Conservation (phyloP, 2,329 filamentous ascomycete species). For the Penicillium sp. region DNA sequence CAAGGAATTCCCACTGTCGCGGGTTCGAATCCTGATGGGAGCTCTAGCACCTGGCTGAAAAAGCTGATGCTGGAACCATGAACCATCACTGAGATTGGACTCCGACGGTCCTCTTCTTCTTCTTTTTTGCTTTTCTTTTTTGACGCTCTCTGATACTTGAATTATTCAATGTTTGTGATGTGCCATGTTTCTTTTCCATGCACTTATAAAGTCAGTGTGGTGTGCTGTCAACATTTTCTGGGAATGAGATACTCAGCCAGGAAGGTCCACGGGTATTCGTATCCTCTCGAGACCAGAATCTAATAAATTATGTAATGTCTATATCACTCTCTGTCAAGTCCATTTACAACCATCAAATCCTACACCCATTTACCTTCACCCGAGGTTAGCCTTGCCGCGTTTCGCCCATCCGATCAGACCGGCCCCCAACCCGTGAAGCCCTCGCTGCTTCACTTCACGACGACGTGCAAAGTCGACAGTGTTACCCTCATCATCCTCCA, state of each 20-base stretch:
- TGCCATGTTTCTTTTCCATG: too few species aligned
- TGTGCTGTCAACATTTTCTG: constrained; percentile 26
- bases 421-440: constrained; percentile 33
- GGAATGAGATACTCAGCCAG: constrained; percentile 19
- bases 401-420: constrained; percentile 14
- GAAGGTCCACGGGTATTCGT: not conserved
- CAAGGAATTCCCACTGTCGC: too few species aligned
- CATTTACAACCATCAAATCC: too few species aligned
- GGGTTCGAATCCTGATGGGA: too few species aligned
- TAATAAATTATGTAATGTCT: not conserved
- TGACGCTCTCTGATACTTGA: too few species aligned
- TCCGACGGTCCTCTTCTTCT: too few species aligned
- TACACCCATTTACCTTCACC: not conserved
- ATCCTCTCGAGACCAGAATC: not conserved
- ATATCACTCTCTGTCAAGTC: not conserved
- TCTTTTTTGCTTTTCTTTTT: too few species aligned
- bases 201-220: too few species aligned
- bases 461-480: constrained; percentile 34
- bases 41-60: too few species aligned
- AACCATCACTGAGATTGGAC: too few species aligned
- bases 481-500: constrained; percentile 15
- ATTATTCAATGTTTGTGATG: too few species aligned
- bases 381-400: constrained; percentile 3
- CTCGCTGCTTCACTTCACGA: constrained; percentile 35
- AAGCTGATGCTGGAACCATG: too few species aligned